Percentiles rank a stretch among this genome's conserved stretches.
These are phyloP conservation scores for Drechslerella stenobrocha DNA, from an alignment of 2,329 filamentous ascomycete species.

Conservation along the genomic window DNA sequence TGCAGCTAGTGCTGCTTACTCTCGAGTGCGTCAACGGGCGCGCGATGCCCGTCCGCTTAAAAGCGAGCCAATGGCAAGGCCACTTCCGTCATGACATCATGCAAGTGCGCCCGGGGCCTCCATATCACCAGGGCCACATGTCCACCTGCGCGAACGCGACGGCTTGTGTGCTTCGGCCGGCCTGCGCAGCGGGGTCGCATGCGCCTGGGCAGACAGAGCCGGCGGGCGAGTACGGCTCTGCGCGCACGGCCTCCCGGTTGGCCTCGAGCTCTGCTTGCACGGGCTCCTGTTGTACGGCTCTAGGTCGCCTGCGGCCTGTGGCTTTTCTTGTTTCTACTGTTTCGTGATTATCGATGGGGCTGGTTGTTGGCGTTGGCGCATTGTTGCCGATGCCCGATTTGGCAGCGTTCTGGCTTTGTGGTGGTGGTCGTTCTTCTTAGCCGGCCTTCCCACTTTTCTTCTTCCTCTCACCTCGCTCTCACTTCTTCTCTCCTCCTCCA, in stretches of 20 bases:
- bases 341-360: conserved; percentile 8
- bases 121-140: conserved; percentile 26
- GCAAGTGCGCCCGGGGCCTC: conserved; percentile 29
- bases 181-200: neutral
- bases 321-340: no score
- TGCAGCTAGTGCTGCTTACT: conserved; percentile 28
- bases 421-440: conserved; percentile 11
- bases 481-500: conserved; percentile 23
- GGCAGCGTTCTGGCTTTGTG: conserved; percentile 25
- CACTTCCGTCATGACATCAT: conserved; percentile 42
- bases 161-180: neutral
- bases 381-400: conserved; percentile 40
- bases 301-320: neutral
- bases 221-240: neutral
- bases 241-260: no score
- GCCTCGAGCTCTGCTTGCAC: no score
- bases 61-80: conserved; percentile 42
- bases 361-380: conserved; percentile 34
- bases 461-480: conserved; percentile 19
- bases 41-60: conserved; percentile 38
- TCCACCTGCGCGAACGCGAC: neutral
- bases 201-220: neutral
- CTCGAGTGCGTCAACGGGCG: conserved; percentile 17
- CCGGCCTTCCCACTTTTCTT: conserved; percentile 45
- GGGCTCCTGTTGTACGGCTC: no score